Percentiles rank a stretch among this genome's conserved stretches.
phyloP scores from a whole-genome alignment of 106 monocot genomes.

The Allium fistulosum region DNA sequence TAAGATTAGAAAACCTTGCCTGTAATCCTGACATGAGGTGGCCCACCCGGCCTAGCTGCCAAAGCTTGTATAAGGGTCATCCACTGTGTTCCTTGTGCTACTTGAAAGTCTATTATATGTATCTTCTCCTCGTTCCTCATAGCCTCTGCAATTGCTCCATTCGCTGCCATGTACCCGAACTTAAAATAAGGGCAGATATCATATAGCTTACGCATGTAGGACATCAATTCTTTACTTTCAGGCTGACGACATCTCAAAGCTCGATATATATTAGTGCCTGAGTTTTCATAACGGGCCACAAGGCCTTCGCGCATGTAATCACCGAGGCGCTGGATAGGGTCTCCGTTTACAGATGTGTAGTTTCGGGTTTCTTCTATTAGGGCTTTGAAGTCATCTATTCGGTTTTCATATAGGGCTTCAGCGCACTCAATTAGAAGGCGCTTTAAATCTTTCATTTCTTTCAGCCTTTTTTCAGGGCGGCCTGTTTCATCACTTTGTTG shows the following conservation, averaged over 20 bases:
- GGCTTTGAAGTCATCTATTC: conserved; percentile 25
- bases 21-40: conserved; percentile 77
- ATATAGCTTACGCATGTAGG: conserved; percentile 66
- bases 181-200: conserved; percentile 92
- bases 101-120: conserved; percentile 91
- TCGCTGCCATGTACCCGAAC: conserved; percentile 92
- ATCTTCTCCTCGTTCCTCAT: conserved; percentile 56
- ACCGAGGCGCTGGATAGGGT: conserved; percentile 69
- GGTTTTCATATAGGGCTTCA: conserved; percentile 46
- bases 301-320: conserved; percentile 81
- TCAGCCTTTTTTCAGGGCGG: background rate
- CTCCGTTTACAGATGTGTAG: conserved; percentile 48
- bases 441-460: conserved; percentile 25
- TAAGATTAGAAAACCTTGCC: background rate
- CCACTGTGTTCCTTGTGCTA: conserved; percentile 89
- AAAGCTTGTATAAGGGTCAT: conserved; percentile 79
- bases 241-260: conserved; percentile 48
- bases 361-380: conserved; percentile 28
- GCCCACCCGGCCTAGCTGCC: conserved; percentile 72
- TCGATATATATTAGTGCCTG: conserved; percentile 64
- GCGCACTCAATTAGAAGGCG: conserved; percentile 54
- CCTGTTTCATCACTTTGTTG: conserved; percentile 5
- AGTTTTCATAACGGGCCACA: conserved; percentile 54
- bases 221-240: conserved; percentile 56
- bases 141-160: conserved; percentile 90